phyloP scores from a whole-genome alignment of 352 stramenopile genomes.

The Globisporangium uncinulatum region DNA sequence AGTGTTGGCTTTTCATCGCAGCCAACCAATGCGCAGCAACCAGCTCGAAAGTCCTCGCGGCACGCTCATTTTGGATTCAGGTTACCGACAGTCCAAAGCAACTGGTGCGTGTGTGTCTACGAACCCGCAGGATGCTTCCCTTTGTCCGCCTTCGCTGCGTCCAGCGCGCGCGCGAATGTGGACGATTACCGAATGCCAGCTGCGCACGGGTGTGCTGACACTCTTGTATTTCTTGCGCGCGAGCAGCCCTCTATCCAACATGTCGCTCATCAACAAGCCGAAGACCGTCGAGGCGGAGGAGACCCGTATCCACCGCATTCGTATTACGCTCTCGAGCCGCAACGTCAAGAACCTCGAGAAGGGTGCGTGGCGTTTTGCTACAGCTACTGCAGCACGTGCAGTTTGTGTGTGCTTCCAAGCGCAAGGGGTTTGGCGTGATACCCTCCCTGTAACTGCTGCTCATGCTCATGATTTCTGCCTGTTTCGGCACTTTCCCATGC shows the following conservation, averaged over 20 bases:
- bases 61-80: constrained; percentile 83
- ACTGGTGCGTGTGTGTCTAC: constrained; percentile 44
- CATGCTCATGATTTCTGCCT: neutral
- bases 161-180: too few relatives aligned
- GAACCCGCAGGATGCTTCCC: neutral
- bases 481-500: neutral
- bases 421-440: too few relatives aligned
- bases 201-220: neutral
- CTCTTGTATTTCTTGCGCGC: neutral
- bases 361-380: constrained; percentile 24
- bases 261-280: constrained; percentile 85
- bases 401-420: too few relatives aligned
- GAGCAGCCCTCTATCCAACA: constrained; percentile 83
- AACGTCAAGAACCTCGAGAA: constrained; percentile 99
- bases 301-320: constrained; percentile 94
- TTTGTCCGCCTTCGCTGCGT: too few relatives aligned
- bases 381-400: too few relatives aligned
- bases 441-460: too few relatives aligned
- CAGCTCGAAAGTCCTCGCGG: constrained; percentile 3
- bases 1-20: too few relatives aligned
- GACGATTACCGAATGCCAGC: too few relatives aligned
- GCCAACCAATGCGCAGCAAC: constrained; percentile 4
- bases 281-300: constrained; percentile 85
- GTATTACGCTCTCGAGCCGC: constrained; percentile 98
- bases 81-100: constrained; percentile 84